phyloP scores from a whole-genome alignment of 441 rosid genomes.

The Populus hybrid region DNA sequence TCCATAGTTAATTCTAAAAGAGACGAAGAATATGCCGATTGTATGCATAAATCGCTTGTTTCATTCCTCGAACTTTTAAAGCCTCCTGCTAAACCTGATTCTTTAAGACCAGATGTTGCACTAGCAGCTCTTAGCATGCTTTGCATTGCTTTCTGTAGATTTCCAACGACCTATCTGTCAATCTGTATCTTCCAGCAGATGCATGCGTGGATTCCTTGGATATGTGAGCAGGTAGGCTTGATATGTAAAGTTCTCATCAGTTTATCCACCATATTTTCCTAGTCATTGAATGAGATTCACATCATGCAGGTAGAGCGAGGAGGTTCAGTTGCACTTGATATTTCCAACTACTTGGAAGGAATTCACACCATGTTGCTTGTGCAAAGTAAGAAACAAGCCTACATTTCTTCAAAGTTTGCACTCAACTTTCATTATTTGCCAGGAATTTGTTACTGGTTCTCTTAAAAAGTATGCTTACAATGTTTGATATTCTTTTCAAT shows the following conservation, averaged over 20 bases:
- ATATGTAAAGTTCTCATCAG: conserved; percentile 19
- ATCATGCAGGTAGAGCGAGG: conserved; percentile 57
- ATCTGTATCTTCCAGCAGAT: conserved; percentile 53
- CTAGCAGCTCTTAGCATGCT: conserved; percentile 86
- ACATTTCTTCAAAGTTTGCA: conserved; percentile 12
- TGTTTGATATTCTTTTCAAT: neutral
- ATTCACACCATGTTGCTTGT: conserved; percentile 60
- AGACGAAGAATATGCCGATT: conserved; percentile 55
- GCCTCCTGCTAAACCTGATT: conserved; percentile 43
- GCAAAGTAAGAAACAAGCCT: conserved; percentile 50
- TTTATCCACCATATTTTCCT: conserved; percentile 5
- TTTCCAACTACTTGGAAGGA: conserved; percentile 74
- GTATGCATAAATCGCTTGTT: conserved; percentile 49
- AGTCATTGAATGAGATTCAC: conserved; percentile 20
- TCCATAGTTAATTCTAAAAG: conserved; percentile 34
- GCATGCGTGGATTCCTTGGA: conserved; percentile 87
- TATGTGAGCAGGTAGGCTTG: conserved; percentile 63
- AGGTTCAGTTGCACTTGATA: conserved; percentile 41
- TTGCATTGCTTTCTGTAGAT: conserved; percentile 65
- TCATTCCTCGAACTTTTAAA: conserved; percentile 60
- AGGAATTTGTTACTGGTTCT: neutral
- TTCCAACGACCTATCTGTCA: conserved; percentile 54
- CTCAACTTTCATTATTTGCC: neutral
- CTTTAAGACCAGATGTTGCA: conserved; percentile 52
- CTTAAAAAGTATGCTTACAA: neutral